Percentiles rank a stretch among this genome's conserved stretches.
Evolutionary conservation across 306 rosid species (phyloP).

Genomic region (Cucurbita maxima): DNA sequence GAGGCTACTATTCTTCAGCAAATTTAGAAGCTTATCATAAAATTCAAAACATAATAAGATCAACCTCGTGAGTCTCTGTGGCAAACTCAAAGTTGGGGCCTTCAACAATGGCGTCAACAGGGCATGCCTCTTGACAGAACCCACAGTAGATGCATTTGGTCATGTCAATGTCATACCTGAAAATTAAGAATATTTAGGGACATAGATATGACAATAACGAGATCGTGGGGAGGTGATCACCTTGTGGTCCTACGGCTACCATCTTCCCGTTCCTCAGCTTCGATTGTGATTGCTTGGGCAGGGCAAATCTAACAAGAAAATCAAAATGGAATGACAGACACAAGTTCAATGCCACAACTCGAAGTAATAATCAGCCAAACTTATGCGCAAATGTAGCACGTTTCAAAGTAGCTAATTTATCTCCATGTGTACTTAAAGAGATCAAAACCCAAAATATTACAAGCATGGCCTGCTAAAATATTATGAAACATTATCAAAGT

Average conservation of each 20-base stretch:
- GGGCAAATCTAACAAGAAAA: constrained; percentile 58
- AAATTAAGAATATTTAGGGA: constrained; percentile 11
- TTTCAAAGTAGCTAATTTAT: neutral
- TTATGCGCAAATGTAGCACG: neutral
- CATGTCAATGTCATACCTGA: constrained; percentile 99
- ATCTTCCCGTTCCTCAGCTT: constrained; percentile 97
- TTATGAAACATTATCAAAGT: neutral
- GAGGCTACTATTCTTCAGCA: neutral
- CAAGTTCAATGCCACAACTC: neutral
- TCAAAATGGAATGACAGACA: neutral
- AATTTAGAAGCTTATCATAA: neutral
- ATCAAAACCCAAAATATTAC: neutral
- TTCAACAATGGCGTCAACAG: constrained; percentile 98
- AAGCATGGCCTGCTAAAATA: neutral
- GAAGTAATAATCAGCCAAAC: neutral
- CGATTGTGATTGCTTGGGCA: constrained; percentile 97
- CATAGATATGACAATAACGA: neutral
- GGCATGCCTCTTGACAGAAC: constrained; percentile 99
- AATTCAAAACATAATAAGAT: neutral
- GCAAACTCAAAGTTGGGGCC: constrained; percentile 95
- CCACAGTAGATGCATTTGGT: constrained; percentile 99
- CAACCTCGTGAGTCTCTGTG: constrained; percentile 97
- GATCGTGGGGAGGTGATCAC: constrained; percentile 19
- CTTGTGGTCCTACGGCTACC: constrained; percentile 99
- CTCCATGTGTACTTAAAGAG: neutral